phyloP scores from a whole-genome alignment of 1,284 basidiomycete genomes.

The Coriolopsis trogii region DNA sequence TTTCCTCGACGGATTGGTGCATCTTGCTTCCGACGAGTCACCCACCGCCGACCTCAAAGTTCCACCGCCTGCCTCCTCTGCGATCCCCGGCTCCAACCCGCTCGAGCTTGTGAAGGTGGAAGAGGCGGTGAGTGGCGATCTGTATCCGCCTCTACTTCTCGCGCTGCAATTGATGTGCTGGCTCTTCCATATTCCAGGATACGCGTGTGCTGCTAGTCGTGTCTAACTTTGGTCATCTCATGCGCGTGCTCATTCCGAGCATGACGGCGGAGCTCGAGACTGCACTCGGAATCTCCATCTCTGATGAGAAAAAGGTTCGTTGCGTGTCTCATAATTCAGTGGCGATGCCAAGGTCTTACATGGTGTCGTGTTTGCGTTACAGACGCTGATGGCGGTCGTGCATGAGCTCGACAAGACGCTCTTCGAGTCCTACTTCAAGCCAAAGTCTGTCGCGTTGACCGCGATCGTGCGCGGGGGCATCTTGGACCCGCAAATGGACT shows the following conservation, averaged over 20 bases:
- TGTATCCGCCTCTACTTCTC: neutral
- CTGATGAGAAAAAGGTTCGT: constrained; percentile 60
- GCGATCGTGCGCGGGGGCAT: constrained; percentile 80
- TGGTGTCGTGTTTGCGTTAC: neutral
- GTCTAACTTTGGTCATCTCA: constrained; percentile 86
- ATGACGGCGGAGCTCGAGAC: constrained; percentile 84
- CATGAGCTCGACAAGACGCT: constrained; percentile 85
- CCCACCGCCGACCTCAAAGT: constrained; percentile 41
- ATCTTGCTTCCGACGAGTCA: constrained; percentile 79
- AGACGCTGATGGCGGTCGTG: constrained; percentile 81
- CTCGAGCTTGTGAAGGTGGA: constrained; percentile 61
- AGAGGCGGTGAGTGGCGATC: constrained; percentile 52
- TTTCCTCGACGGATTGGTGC: constrained; percentile 88
- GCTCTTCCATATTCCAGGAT: constrained; percentile 56
- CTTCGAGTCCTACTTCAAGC: constrained; percentile 86
- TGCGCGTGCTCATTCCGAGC: constrained; percentile 70
- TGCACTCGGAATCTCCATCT: constrained; percentile 75
- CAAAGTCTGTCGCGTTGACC: constrained; percentile 72
- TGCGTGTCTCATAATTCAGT: constrained; percentile 43
- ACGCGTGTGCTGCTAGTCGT: constrained; percentile 87
- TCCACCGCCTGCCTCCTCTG: constrained; percentile 32
- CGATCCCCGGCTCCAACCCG: constrained; percentile 44
- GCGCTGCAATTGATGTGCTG: neutral
- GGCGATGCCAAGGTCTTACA: neutral
- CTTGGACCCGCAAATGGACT: constrained; percentile 81